These are phyloP conservation scores for Torulaspora pretoriensis DNA, from an alignment of 1,139 yeast genomes.

Conservation along the genomic window DNA sequence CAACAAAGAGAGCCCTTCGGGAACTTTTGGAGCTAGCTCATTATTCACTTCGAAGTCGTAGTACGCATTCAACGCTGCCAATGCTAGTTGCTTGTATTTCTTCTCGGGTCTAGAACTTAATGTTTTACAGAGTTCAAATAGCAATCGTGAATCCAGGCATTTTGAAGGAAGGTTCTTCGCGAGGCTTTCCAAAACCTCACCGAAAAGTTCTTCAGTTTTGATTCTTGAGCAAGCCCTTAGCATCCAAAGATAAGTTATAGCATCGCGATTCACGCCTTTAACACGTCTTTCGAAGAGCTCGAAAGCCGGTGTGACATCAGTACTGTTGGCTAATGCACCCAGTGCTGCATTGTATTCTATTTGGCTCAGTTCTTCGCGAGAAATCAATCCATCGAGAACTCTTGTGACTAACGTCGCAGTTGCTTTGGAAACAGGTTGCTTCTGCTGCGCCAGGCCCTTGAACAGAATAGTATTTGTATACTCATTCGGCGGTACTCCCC, in stretches of 20 bases:
- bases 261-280: constrained; percentile 21
- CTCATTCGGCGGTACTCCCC: constrained; percentile 53
- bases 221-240: constrained; percentile 24
- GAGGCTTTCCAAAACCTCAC: constrained; percentile 20
- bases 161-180: constrained; percentile 21
- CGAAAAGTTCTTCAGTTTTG: constrained; percentile 20
- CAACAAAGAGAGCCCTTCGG: constrained; percentile 14
- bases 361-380: constrained; percentile 20
- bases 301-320: constrained; percentile 24
- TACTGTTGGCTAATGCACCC: constrained; percentile 31
- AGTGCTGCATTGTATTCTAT: constrained; percentile 34
- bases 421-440: constrained; percentile 22
- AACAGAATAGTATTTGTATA: constrained; percentile 55
- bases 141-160: constrained; percentile 22
- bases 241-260: constrained; percentile 27
- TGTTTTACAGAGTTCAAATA: constrained; percentile 28
- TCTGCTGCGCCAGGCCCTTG: constrained; percentile 49
- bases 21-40: constrained; percentile 3
- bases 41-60: constrained; percentile 15
- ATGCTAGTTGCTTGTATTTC: constrained; percentile 11
- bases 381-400: constrained; percentile 20
- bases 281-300: constrained; percentile 23
- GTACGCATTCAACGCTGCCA: constrained; percentile 20
- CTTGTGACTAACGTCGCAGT: constrained; percentile 24
- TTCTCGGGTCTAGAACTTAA: constrained; percentile 17